These are phyloP conservation scores for Boletus sp. DNA, from an alignment of 768 basidiomycete genomes.

Conservation along the genomic window DNA sequence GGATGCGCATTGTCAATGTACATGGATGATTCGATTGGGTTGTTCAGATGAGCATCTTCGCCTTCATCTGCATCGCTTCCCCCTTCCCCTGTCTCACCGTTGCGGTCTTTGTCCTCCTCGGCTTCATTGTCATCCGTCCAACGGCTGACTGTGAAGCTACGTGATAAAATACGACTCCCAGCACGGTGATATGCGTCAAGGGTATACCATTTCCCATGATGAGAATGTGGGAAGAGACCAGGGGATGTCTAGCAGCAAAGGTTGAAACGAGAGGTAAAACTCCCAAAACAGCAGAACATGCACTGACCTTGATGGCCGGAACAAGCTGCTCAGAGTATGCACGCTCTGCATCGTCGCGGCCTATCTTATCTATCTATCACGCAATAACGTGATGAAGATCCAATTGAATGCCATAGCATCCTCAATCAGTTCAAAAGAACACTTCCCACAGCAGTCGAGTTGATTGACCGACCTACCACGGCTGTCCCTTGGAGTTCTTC, in stretches of 20 bases:
- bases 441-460: neutral
- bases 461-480: slow-evolving; percentile 68
- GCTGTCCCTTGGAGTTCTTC: slow-evolving; percentile 76
- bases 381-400: neutral
- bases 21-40: slow-evolving; percentile 26
- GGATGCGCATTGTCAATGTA: slow-evolving; percentile 28
- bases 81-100: slow-evolving; percentile 36
- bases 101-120: slow-evolving; percentile 4
- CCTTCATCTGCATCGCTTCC: slow-evolving; percentile 32
- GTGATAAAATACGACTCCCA: slow-evolving; percentile 88
- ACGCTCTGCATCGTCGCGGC: slow-evolving; percentile 75
- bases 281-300: neutral
- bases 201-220: slow-evolving; percentile 52
- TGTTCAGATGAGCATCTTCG: slow-evolving; percentile 23
- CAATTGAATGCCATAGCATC: neutral
- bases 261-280: neutral
- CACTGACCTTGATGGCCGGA: slow-evolving; percentile 66
- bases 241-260: slow-evolving; percentile 51
- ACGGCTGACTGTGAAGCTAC: slow-evolving; percentile 83
- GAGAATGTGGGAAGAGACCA: slow-evolving; percentile 64
- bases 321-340: slow-evolving; percentile 66
- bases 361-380: slow-evolving; percentile 69
- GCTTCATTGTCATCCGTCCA: slow-evolving; percentile 42
- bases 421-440: neutral
- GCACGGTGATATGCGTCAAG: slow-evolving; percentile 79